phyloP scores from a whole-genome alignment of 163 green algal genomes.

The Scenedesmus sp. region DNA sequence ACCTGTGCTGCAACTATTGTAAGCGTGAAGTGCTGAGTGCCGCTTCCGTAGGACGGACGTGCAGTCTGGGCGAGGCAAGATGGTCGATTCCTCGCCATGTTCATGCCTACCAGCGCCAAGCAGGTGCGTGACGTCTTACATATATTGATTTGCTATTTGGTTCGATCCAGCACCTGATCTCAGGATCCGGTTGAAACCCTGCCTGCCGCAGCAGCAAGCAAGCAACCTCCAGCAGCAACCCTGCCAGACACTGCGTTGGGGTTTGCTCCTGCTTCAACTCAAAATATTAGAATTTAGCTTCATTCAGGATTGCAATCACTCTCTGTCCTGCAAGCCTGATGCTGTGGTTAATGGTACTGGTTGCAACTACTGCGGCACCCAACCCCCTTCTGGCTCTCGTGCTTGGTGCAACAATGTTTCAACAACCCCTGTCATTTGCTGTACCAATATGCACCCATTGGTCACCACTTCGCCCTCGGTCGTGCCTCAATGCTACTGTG shows the following conservation, averaged over 20 bases:
- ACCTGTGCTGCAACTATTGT: not conserved
- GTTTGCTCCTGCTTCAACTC: not conserved
- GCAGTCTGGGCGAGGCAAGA: constrained; percentile 1
- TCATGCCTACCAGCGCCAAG: constrained; percentile 47
- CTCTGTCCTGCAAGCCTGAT: not conserved
- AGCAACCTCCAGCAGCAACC: not conserved
- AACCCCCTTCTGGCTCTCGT: not conserved
- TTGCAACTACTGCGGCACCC: not conserved
- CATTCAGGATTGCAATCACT: too few relatives aligned
- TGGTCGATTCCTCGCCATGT: not conserved
- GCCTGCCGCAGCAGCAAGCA: not conserved
- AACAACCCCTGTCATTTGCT: not conserved
- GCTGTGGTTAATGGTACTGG: not conserved
- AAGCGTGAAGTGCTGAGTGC: not conserved
- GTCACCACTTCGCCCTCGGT: too few relatives aligned
- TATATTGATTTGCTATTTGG: not conserved
- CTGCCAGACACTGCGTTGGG: not conserved
- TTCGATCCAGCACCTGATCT: not conserved
- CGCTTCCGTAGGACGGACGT: not conserved
- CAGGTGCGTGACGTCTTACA: not conserved
- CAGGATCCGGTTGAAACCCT: not conserved
- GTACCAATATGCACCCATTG: not conserved
- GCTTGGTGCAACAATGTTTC: too few relatives aligned
- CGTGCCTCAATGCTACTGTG: not conserved
- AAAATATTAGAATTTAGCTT: not conserved